Evolutionary conservation across 1,284 basidiomycete genomes (phyloP).

Genomic region (Boletus smithii): DNA sequence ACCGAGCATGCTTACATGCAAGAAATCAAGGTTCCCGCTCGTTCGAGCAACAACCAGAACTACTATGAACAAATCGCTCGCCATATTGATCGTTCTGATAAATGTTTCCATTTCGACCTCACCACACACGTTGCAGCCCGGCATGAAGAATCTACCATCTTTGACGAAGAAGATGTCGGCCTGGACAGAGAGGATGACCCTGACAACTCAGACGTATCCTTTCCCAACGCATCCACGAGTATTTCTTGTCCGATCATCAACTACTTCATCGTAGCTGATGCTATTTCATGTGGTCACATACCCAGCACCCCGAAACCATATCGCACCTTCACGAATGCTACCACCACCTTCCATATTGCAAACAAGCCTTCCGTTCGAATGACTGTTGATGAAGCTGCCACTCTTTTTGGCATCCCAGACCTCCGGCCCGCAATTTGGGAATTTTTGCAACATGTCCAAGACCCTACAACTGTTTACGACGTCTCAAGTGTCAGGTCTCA

Average conservation of each 20-base stretch:
- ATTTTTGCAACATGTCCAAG: not conserved
- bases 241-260: not conserved
- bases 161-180: not conserved
- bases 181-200: not conserved
- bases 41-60: not conserved
- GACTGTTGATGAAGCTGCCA: conserved; percentile 1
- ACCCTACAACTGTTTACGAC: not conserved
- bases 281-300: not conserved
- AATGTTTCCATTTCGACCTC: not conserved
- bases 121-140: not conserved
- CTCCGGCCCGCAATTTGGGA: not conserved
- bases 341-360: conserved; percentile 7
- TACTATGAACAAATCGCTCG: conserved; percentile 1
- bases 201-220: not conserved
- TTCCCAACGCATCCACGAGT: not conserved
- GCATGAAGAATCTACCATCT: not conserved
- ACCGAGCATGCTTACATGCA: conserved; percentile 1
- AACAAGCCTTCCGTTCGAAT: not conserved
- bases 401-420: not conserved
- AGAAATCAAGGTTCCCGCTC: conserved; percentile 1
- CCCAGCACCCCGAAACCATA: not conserved
- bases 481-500: not conserved
- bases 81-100: not conserved
- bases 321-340: not conserved
- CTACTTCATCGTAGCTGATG: not conserved